These are phyloP conservation scores for Eucalyptus globulus DNA, from an alignment of 345 rosid species.

Conservation along the genomic window DNA sequence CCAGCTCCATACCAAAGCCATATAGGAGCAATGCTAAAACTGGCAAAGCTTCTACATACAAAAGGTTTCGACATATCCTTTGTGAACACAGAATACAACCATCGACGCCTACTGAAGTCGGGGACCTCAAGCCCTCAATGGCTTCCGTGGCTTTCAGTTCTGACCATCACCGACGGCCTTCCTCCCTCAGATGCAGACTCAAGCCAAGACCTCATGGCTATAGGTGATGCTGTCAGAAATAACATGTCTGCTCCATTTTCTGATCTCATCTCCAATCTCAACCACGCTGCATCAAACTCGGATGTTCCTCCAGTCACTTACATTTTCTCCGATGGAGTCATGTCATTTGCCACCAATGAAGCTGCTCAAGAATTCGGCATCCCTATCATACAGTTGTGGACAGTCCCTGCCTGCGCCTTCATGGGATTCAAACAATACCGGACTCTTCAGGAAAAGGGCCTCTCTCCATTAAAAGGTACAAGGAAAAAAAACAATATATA, in stretches of 20 bases:
- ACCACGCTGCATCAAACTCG: neutral
- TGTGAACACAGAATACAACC: neutral
- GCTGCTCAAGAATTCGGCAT: neutral
- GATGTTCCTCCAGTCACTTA: neutral
- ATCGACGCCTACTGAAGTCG: neutral
- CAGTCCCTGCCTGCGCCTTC: neutral
- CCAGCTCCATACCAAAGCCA: constrained; percentile 1
- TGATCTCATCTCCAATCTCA: neutral
- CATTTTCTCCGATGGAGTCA: neutral
- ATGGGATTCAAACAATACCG: neutral
- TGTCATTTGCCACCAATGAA: neutral
- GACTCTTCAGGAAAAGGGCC: neutral
- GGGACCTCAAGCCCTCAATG: neutral
- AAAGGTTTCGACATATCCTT: neutral
- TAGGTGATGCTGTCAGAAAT: neutral
- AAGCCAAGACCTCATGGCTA: neutral
- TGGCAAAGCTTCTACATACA: neutral
- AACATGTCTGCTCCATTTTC: neutral
- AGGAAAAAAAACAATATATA: too few relatives aligned
- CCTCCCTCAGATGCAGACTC: neutral
- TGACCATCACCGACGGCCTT: neutral
- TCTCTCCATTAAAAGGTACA: neutral
- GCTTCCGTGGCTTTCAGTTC: neutral
- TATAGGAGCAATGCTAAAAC: neutral
- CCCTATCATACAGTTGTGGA: neutral